Evolutionary conservation across 345 rosid genomes (phyloP).

Genomic region (Eucalyptus shirleyi): DNA sequence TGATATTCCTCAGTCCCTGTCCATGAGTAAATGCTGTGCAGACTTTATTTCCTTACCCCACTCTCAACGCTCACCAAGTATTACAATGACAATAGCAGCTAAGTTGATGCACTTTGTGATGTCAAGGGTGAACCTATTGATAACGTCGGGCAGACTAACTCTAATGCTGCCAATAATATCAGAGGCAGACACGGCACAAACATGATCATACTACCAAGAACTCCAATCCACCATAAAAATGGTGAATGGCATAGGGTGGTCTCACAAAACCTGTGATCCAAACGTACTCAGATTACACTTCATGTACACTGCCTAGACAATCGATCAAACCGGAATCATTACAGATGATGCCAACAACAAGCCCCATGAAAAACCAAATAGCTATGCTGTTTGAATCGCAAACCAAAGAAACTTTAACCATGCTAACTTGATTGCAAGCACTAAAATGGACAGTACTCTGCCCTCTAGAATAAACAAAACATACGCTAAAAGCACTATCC

Average conservation of each 20-base stretch:
- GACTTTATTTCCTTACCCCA: not conserved
- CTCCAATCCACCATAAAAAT: not conserved
- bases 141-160: not conserved
- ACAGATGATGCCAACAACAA: not conserved
- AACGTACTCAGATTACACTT: not conserved
- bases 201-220: not conserved
- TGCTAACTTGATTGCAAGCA: not conserved
- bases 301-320: not conserved
- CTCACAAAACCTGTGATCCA: not conserved
- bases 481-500: not conserved
- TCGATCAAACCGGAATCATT: not conserved
- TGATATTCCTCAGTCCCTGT: not conserved
- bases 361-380: not conserved
- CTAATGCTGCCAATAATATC: not conserved
- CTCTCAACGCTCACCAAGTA: not conserved
- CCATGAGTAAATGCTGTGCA: not conserved
- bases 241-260: not conserved
- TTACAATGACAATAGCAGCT: not conserved
- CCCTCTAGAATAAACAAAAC: not conserved
- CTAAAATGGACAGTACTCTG: not conserved
- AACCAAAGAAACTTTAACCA: not conserved
- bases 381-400: not conserved
- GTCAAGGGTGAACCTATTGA: not conserved
- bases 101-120: not conserved
- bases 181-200: not conserved